Percentiles rank a stretch among this genome's conserved stretches.
Evolutionary conservation across 2,329 filamentous ascomycete genomes (phyloP).

Genomic region (Beauveria rudraprayagi): DNA sequence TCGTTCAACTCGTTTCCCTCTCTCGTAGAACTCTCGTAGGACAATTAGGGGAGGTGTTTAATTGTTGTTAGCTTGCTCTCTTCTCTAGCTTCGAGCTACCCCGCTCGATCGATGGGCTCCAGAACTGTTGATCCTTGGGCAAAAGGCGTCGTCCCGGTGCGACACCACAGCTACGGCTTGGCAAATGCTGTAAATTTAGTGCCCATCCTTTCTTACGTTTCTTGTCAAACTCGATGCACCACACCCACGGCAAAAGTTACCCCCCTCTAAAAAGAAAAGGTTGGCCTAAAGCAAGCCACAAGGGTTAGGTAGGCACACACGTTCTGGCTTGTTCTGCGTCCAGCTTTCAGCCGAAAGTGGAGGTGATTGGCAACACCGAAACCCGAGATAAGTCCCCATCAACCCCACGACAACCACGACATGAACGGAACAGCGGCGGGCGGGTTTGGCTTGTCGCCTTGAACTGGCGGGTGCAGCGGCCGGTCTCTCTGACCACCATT

Average conservation of each 20-base stretch:
- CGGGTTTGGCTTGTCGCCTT: too few relatives aligned
- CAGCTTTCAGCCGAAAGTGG: conserved; percentile 17
- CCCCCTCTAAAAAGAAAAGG: too few relatives aligned
- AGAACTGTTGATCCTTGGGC: conserved; percentile 3
- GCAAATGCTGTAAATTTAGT: background rate
- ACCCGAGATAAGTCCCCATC: conserved; percentile 14
- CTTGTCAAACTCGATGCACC: too few relatives aligned
- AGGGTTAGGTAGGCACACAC: background rate
- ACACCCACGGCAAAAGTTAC: too few relatives aligned
- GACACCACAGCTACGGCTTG: background rate
- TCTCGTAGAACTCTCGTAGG: too few relatives aligned
- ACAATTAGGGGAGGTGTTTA: too few relatives aligned
- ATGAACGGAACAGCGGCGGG: background rate
- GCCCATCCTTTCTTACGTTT: background rate
- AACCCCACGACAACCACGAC: background rate
- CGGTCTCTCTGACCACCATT: too few relatives aligned
- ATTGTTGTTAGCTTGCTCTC: background rate
- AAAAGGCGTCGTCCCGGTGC: background rate
- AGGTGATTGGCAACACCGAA: conserved; percentile 16
- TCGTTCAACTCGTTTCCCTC: background rate
- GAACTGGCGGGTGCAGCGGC: too few relatives aligned
- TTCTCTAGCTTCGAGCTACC: conserved; percentile 4
- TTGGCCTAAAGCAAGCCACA: background rate
- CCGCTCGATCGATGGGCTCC: conserved; percentile 10
- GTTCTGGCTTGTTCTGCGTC: background rate